A percentile compares a stretch with the other conserved stretches of the same genome.
Evolutionary conservation across 257 asterid genomes (phyloP).

Genomic region (Fraxinus anomala): DNA sequence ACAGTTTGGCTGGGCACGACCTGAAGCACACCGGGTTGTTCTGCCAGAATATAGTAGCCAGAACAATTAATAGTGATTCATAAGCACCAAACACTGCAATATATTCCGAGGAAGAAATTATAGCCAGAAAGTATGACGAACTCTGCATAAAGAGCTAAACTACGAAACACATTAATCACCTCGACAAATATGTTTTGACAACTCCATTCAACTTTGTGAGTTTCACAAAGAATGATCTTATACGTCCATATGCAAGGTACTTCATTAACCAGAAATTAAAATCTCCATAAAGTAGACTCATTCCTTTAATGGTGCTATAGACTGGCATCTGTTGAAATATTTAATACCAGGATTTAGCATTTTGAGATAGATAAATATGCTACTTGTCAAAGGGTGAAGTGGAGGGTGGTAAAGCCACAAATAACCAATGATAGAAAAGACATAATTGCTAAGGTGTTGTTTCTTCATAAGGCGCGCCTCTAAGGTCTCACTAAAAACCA

Average conservation of each 20-base stretch:
- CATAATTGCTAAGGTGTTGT: too few relatives aligned
- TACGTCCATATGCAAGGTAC: not conserved
- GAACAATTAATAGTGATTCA: not conserved
- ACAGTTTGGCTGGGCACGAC: conserved; percentile 57
- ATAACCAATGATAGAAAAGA: too few relatives aligned
- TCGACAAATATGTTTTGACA: too few relatives aligned
- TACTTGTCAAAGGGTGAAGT: not conserved
- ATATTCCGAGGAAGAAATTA: not conserved
- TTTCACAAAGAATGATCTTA: not conserved
- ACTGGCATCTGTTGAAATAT: not conserved
- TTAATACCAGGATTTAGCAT: not conserved
- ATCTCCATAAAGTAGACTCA: too few relatives aligned
- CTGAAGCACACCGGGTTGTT: conserved; percentile 79
- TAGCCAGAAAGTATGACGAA: not conserved
- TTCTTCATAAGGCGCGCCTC: too few relatives aligned
- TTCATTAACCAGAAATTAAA: not conserved
- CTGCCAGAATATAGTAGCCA: conserved; percentile 43
- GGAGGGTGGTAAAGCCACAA: not conserved
- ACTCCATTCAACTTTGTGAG: not conserved
- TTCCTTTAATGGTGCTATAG: not conserved
- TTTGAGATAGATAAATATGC: not conserved
- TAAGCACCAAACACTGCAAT: not conserved
- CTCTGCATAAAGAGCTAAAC: not conserved
- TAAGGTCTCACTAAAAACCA: too few relatives aligned
- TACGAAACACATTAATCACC: too few relatives aligned